Conservation (phyloP, 805 yeast genomes). For the Candida coquimbonensis region DNA sequence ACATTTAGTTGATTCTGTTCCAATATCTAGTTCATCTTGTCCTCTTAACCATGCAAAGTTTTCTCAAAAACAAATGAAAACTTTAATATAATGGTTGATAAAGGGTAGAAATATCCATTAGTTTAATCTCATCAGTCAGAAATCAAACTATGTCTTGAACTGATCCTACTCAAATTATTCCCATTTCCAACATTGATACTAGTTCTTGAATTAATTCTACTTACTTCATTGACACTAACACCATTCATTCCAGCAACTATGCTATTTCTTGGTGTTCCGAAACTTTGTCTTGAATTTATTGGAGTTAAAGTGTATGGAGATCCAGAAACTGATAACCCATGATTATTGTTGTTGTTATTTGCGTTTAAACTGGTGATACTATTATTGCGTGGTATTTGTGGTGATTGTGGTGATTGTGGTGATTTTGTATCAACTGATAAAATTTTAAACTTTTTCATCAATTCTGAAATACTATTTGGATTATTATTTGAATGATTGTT, state of each 20-base stretch:
- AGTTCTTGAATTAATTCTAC: constrained; percentile 16
- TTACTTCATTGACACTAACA: constrained; percentile 12
- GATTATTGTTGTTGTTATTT: constrained; percentile 2
- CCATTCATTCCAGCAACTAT: constrained; percentile 6
- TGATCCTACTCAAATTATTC: constrained; percentile 12
- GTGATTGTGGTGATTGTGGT: neutral
- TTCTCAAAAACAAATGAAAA: too few species aligned
- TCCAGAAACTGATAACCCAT: constrained; percentile 9
- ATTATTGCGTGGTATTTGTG: neutral
- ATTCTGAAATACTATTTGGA: constrained; percentile 34
- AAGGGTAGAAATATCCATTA: too few species aligned
- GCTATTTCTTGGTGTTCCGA: constrained; percentile 23
- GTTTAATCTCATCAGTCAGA: constrained; percentile 6
- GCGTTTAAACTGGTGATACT: neutral
- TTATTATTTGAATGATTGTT: constrained; percentile 18
- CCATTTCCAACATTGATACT: constrained; percentile 10
- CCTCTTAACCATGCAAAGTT: too few species aligned
- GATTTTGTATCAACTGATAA: constrained; percentile 7
- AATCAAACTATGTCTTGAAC: constrained; percentile 15
- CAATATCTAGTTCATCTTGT: too few species aligned
- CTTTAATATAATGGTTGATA: too few species aligned
- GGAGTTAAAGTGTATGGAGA: constrained; percentile 23
- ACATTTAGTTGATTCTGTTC: too few species aligned
- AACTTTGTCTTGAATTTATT: constrained; percentile 22
- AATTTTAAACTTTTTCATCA: constrained; percentile 31